Base-by-base conservation (phyloP, 768 basidiomycete species). In the Cantharellus cinnabarinus region DNA sequence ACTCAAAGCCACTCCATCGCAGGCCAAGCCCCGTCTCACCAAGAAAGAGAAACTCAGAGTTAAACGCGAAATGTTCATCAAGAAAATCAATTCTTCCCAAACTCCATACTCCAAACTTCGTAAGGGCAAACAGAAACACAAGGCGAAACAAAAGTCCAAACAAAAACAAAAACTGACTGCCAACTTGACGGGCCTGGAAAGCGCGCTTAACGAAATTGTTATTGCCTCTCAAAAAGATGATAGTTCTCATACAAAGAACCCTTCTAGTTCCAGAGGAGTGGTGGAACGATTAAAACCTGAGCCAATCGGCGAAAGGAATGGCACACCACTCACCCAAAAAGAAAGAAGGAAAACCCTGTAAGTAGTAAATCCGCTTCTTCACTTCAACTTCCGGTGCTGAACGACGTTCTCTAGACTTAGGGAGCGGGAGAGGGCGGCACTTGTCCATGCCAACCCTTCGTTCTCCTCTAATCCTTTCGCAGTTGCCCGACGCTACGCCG, bases 401-500 rank as follows among this genome's bases (percentile, higher is more conserved):
- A 29, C 20, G 20, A 3, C 44, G 10, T 60, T 58, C 60, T 58
- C 39, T n/a, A 29, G 87, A 20, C 72, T 81, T 67, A 62, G 76
- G 62, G 86, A 89, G 67, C 77, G 74, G 58, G 70, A 83, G 37
- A 75, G 86, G 61, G 80, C 83, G 60, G 85, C 84, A 5, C 70
- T 82, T 62, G 80, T 89, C 44, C 72, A 83, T 39, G 73, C 79
- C 29, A 82, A 80, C 64, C 74, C 81, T 3, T 75, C 78, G 42
- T 89, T 80, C 65, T 68, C 77, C 5, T 69, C 76, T 40, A 82
- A 81, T 65, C 87, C 87, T 1, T 89, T 89, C 67, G 72, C 80
- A 64, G 81, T 84, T 1, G 84, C 89, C 64, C 81, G 85, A 3
- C 82, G 76, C 3, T 87, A 89, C 67, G 84, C 81, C 2, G 75